Percentiles rank a stretch among this genome's conserved stretches.
Evolutionary conservation across 2,329 filamentous ascomycete genomes (phyloP).

Genomic region (Phoma sp.): DNA sequence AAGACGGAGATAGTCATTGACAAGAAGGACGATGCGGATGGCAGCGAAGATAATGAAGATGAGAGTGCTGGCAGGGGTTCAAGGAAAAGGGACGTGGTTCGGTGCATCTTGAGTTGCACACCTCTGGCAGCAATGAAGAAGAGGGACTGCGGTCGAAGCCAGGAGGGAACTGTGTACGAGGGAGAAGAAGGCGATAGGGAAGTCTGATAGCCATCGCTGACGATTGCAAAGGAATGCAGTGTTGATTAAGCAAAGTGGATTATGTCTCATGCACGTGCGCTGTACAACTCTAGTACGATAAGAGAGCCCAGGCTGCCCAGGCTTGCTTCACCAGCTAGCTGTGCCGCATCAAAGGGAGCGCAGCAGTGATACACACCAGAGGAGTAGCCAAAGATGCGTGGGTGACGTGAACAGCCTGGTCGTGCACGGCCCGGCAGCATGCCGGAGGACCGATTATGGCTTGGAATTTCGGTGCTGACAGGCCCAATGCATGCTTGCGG

Average conservation of each 20-base stretch:
- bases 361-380: too few relatives aligned
- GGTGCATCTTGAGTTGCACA: background rate
- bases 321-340: too few relatives aligned
- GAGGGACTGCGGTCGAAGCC: background rate
- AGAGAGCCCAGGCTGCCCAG: too few relatives aligned
- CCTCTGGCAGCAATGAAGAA: background rate
- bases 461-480: slow-evolving; percentile 5
- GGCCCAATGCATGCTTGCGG: slow-evolving; percentile 3
- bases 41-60: background rate
- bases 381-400: too few relatives aligned
- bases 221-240: too few relatives aligned
- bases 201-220: background rate
- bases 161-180: background rate
- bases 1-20: background rate
- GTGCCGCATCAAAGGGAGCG: too few relatives aligned
- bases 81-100: background rate
- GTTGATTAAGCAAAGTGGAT: too few relatives aligned
- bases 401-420: too few relatives aligned
- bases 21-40: background rate
- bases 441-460: background rate
- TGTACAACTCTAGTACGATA: too few relatives aligned
- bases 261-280: too few relatives aligned
- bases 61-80: background rate
- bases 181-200: background rate
- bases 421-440: background rate